Evolutionary conservation across 1,284 basidiomycete species (phyloP).

Genomic region (Amylostereum areolatum): DNA sequence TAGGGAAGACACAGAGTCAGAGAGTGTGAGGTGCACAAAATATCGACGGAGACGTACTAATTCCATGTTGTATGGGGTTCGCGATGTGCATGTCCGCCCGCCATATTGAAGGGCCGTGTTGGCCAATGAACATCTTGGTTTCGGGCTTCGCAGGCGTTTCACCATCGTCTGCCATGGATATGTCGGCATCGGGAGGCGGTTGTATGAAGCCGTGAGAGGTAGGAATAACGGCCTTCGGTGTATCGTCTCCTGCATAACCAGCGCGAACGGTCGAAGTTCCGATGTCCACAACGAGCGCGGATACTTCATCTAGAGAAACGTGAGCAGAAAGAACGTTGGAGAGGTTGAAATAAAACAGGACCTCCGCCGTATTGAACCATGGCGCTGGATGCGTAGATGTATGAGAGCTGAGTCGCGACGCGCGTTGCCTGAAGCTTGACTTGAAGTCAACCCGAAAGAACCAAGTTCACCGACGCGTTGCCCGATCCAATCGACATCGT

Average conservation of each 20-base stretch:
- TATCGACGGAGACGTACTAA: constrained; percentile 52
- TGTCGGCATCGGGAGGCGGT: constrained; percentile 39
- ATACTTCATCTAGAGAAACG: constrained; percentile 74
- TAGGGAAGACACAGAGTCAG: background rate
- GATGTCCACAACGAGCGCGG: constrained; percentile 93
- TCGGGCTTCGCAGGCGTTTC: constrained; percentile 19
- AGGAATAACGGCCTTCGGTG: constrained; percentile 89
- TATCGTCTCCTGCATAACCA: constrained; percentile 96
- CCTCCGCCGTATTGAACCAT: constrained; percentile 77
- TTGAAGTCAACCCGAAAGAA: too few relatives aligned
- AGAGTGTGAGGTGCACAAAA: constrained; percentile 7
- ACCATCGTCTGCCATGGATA: constrained; percentile 48
- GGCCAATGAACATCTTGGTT: constrained; percentile 78
- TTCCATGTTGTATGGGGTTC: constrained; percentile 81
- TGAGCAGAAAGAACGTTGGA: background rate
- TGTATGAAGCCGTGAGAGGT: constrained; percentile 81
- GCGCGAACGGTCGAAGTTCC: constrained; percentile 87
- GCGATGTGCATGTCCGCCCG: constrained; percentile 82
- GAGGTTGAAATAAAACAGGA: constrained; percentile 22
- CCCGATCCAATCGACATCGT: constrained; percentile 24
- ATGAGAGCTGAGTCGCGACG: too few relatives aligned
- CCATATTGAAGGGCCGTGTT: constrained; percentile 91
- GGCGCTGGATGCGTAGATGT: constrained; percentile 3
- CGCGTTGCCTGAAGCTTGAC: too few relatives aligned
- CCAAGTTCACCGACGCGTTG: background rate